A percentile compares a stretch with the other conserved stretches of the same genome.
phyloP scores from a whole-genome alignment of 2,329 filamentous ascomycete genomes.

The Cladophialophora psammophila region DNA sequence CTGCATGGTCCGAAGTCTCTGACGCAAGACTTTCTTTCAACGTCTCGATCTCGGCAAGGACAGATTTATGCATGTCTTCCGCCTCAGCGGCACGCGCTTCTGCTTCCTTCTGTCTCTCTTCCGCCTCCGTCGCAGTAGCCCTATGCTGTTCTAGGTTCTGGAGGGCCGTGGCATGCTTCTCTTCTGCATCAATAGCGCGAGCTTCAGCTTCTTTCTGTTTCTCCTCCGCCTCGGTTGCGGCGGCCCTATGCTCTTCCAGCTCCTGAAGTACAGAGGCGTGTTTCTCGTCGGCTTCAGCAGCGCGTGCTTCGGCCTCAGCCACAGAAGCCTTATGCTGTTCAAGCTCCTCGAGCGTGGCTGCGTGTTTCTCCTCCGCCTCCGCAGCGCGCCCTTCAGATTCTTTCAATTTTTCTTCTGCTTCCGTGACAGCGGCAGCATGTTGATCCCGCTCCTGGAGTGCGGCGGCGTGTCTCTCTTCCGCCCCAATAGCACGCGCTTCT shows the following conservation, averaged over 20 bases:
- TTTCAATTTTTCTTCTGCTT: slow-evolving; percentile 20
- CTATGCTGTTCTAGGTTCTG: not conserved
- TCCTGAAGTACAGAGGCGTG: slow-evolving; percentile 8
- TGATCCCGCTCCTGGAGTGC: slow-evolving; percentile 9
- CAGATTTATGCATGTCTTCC: slow-evolving; percentile 25
- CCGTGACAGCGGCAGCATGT: slow-evolving; percentile 14
- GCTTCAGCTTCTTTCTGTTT: slow-evolving; percentile 2
- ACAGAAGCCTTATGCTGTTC: slow-evolving; percentile 16
- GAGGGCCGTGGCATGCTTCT: slow-evolving; percentile 4
- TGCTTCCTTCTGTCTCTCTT: slow-evolving; percentile 11
- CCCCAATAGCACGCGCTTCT: not conserved
- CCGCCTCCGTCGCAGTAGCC: not conserved
- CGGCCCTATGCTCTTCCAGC: slow-evolving; percentile 2
- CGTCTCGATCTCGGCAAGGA: slow-evolving; percentile 20
- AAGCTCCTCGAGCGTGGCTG: slow-evolving; percentile 9
- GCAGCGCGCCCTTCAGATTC: slow-evolving; percentile 3
- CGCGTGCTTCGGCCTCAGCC: slow-evolving; percentile 16
- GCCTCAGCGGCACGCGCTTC: slow-evolving; percentile 4
- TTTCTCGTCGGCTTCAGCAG: slow-evolving; percentile 14
- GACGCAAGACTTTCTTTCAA: slow-evolving; percentile 24
- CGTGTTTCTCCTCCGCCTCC: slow-evolving; percentile 9
- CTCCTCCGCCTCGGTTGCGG: slow-evolving; percentile 7
- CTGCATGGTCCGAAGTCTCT: slow-evolving; percentile 13
- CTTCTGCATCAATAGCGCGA: slow-evolving; percentile 7
- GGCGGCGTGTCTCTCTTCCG: slow-evolving; percentile 10